These are phyloP conservation scores for Cyclotella choctawhatcheeana DNA, from an alignment of 108 stramenopile species.

Conservation along the genomic window DNA sequence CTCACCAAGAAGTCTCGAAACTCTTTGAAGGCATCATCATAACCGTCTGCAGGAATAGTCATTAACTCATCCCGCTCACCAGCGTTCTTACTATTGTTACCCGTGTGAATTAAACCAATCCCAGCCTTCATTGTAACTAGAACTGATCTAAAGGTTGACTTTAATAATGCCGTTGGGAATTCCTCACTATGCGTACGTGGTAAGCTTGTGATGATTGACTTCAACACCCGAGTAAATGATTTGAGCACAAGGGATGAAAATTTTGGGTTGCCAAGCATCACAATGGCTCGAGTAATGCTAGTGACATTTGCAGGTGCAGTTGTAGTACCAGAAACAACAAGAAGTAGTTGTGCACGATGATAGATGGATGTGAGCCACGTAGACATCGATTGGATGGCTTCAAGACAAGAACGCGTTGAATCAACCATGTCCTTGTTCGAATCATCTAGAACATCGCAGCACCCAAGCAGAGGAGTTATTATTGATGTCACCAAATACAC, in stretches of 20 bases:
- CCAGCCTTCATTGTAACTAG: conserved; percentile 28
- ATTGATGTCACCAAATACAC: conserved; percentile 33
- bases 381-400: conserved; percentile 27
- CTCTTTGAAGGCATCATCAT: conserved; percentile 11
- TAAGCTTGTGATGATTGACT: conserved; percentile 16
- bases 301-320: background rate
- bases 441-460: conserved; percentile 14
- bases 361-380: conserved; percentile 32
- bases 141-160: conserved; percentile 31
- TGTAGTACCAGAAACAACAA: background rate
- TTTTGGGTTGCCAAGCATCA: conserved; percentile 6
- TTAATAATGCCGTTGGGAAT: conserved; percentile 3
- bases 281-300: conserved; percentile 15
- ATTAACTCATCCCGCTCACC: background rate
- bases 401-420: conserved; percentile 19
- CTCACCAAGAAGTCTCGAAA: conserved; percentile 34
- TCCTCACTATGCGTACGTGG: too few relatives aligned
- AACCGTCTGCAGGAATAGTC: background rate
- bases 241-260: conserved; percentile 25
- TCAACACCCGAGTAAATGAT: conserved; percentile 32
- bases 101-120: conserved; percentile 9
- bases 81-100: background rate
- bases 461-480: conserved; percentile 32
- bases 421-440: conserved; percentile 23
- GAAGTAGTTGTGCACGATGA: conserved; percentile 22